Conservation (phyloP, 106 monocot species). For the Gastrodia elata region DNA sequence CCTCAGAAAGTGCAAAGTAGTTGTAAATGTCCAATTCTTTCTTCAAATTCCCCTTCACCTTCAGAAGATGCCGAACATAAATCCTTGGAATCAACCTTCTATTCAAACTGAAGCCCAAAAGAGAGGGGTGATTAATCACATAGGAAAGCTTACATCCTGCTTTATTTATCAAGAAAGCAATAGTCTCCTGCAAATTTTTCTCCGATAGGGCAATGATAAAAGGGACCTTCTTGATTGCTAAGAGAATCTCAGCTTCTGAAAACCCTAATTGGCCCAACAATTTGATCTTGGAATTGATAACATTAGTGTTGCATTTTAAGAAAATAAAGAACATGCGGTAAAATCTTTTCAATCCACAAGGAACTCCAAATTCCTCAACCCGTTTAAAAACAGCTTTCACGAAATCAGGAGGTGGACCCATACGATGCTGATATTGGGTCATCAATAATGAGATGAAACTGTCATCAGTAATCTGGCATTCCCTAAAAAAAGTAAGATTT, state of each 20-base stretch:
- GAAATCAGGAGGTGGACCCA: neutral
- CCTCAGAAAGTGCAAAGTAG: neutral
- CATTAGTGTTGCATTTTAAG: neutral
- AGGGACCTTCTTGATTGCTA: neutral
- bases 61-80: constrained; percentile 6
- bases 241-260: constrained; percentile 1
- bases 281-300: neutral
- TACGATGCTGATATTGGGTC: neutral
- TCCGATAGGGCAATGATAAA: neutral
- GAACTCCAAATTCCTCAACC: constrained; percentile 2
- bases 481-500: constrained; percentile 7
- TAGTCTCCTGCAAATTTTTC: neutral
- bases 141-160: constrained; percentile 5
- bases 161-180: neutral
- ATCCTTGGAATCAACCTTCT: constrained; percentile 10
- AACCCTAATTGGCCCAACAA: constrained; percentile 1
- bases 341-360: constrained; percentile 1
- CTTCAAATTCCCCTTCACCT: neutral
- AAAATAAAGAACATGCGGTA: neutral
- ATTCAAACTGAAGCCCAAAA: constrained; percentile 7
- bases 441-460: neutral
- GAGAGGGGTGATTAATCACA: neutral
- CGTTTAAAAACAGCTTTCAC: neutral
- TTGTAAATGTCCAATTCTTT: neutral
- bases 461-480: constrained; percentile 6